These are phyloP conservation scores for Paramarasmius palmivorus DNA, from an alignment of 1,284 basidiomycete species.

Conservation along the genomic window DNA sequence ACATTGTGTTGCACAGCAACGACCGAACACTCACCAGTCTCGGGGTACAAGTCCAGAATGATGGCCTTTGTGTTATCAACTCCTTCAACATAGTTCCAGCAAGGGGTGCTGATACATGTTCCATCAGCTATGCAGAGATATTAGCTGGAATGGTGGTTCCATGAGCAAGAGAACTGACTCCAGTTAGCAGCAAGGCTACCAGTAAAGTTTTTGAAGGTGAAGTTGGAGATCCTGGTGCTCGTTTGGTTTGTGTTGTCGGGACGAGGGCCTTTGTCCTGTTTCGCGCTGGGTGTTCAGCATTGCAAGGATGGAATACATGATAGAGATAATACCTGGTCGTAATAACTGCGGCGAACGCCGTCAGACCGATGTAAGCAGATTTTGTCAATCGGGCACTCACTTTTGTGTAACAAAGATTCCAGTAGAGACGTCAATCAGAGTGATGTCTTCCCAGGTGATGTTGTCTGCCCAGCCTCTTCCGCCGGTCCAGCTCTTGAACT, in stretches of 20 bases:
- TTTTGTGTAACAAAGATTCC: conserved; percentile 49
- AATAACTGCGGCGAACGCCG: conserved; percentile 26
- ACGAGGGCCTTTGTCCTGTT: conserved; percentile 33
- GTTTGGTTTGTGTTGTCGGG: conserved; percentile 34
- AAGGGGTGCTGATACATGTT: conserved; percentile 36
- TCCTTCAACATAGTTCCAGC: conserved; percentile 37
- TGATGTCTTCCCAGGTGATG: conserved; percentile 47
- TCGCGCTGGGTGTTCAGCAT: not conserved
- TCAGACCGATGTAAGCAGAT: not conserved
- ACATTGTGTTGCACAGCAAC: not conserved
- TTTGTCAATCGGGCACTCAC: conserved; percentile 23
- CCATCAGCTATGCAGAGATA: conserved; percentile 28
- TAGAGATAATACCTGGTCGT: conserved; percentile 25
- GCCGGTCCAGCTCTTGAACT: conserved; percentile 48
- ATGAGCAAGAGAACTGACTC: conserved; percentile 26
- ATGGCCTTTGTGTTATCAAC: conserved; percentile 32
- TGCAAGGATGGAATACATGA: not conserved
- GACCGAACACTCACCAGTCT: conserved; percentile 20
- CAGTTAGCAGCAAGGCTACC: conserved; percentile 41
- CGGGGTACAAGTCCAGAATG: conserved; percentile 36
- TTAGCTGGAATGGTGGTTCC: not conserved
- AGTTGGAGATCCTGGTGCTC: conserved; percentile 36
- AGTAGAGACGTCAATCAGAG: conserved; percentile 40
- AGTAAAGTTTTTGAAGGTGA: conserved; percentile 40
- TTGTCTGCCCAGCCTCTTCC: conserved; percentile 46